A percentile compares a stretch with the other conserved stretches of the same genome.
phyloP scores from a whole-genome alignment of 441 rosid species.

The Populus hybrid region DNA sequence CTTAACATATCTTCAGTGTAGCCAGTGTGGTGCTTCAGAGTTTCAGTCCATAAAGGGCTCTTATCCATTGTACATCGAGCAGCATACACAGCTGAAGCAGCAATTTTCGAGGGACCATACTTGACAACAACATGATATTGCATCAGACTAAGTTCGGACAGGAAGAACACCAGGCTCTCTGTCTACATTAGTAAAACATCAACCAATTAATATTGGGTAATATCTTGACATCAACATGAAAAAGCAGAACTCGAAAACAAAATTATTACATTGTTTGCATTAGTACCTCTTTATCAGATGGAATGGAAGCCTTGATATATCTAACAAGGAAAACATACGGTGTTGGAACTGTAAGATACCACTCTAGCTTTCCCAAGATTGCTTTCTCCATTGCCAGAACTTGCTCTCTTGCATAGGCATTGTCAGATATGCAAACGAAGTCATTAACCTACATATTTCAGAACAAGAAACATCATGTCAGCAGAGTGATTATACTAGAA shows the following conservation, averaged over 20 bases:
- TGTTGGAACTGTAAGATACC: conserved; percentile 85
- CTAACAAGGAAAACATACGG: conserved; percentile 76
- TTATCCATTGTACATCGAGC: conserved; percentile 65
- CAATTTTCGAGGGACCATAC: conserved; percentile 65
- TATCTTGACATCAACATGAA: neutral
- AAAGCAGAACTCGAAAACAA: neutral
- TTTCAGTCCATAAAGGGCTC: conserved; percentile 66
- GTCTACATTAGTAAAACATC: conserved; percentile 26
- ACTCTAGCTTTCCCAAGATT: conserved; percentile 61
- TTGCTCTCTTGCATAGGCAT: conserved; percentile 55
- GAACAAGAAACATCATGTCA: neutral
- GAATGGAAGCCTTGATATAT: conserved; percentile 64
- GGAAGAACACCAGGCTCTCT: conserved; percentile 70
- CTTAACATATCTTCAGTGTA: conserved; percentile 50
- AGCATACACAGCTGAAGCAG: conserved; percentile 87
- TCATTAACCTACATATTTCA: conserved; percentile 54
- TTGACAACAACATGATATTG: conserved; percentile 41
- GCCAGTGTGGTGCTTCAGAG: conserved; percentile 68
- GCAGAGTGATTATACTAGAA: neutral
- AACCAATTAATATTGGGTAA: neutral
- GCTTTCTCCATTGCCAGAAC: conserved; percentile 83
- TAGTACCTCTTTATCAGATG: conserved; percentile 45
- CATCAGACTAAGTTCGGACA: conserved; percentile 81
- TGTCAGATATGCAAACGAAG: conserved; percentile 69
- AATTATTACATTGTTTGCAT: neutral